Evolutionary conservation across 768 basidiomycete genomes (phyloP), one percentile per base, ranked within the genome.

Genomic region (Termitomyces bulborhizus): DNA sequence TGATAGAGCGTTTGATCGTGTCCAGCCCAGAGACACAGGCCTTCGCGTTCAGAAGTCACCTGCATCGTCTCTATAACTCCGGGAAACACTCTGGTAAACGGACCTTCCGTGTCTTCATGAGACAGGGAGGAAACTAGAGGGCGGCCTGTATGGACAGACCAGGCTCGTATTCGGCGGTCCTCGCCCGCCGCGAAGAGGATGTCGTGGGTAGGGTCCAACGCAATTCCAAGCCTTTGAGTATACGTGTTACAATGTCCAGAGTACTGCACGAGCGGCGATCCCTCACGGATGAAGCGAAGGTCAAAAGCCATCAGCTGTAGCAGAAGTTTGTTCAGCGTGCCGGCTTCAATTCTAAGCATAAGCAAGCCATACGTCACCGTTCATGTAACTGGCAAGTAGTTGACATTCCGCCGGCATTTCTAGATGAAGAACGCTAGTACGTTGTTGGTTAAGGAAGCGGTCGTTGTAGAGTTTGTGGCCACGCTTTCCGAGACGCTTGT

Each of bases 181-280:
- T 83, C 77, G 9, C 88, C 88, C 0, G 85, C 85, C 8, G 84
- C 84, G 56, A 88, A 88, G 16, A 92, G 63, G 48, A 85, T 78
- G 29, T 80, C 72, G 46, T 84, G 74, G 7, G 66, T 57, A 0
- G 82, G 78, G 59, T 89, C 86, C 16, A 81, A 62, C 1, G 79
- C 71, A 6, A 88, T 72, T 5, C 87, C 87, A 54, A 85, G 68
- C 60, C 71, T 75, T 21, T 68, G 69, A 6, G 71, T 77, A 60
- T 80, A 74, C 1, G 75, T 69, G 59, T 86, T 88, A n/a, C 78
- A 66, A 58, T 89, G 82, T 1, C 85, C 87, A 9, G 65, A 58
- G 56, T 82, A 83, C 5, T 64, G 59, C 51, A 77, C 65, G 2
- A 80, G 31, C 0, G 88, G 87, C 1, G 65, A 66, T 12, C 60